Conservation (phyloP, 257 asterid genomes). For the Parsonsia alboflavescens region DNA sequence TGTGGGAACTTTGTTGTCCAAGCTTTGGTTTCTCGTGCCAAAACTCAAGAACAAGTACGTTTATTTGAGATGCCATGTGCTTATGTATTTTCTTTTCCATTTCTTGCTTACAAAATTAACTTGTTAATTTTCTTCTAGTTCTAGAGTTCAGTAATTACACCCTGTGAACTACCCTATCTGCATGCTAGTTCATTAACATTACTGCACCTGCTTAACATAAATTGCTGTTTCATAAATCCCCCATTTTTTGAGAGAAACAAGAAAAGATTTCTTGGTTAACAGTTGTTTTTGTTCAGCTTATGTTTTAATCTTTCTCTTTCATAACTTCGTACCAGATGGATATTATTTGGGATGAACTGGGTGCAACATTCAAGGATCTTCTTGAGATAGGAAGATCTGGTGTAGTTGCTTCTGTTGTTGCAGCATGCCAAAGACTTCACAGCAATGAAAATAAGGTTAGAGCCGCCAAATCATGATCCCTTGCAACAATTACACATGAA, state of each 20-base stretch:
- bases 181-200: background rate
- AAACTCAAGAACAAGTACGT: conserved; percentile 73
- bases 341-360: conserved; percentile 70
- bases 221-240: background rate
- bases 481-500: background rate
- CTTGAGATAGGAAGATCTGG: conserved; percentile 80
- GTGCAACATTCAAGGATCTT: conserved; percentile 61
- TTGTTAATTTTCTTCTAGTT: background rate
- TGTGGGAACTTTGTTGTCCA: conserved; percentile 87
- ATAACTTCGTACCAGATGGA: conserved; percentile 46
- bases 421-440: conserved; percentile 74
- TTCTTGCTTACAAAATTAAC: background rate
- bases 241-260: background rate
- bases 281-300: background rate
- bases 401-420: conserved; percentile 85
- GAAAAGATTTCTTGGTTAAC: background rate
- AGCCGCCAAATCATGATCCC: background rate
- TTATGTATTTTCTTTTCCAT: conserved; percentile 10
- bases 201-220: background rate
- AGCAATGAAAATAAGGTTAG: conserved; percentile 56
- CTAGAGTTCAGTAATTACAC: background rate
- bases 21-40: conserved; percentile 78
- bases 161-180: background rate
- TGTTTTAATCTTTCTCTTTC: background rate
- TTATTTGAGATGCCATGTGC: conserved; percentile 4